Base-by-base conservation (phyloP, 129 eudicot species). In the Calendula officinalis region DNA sequence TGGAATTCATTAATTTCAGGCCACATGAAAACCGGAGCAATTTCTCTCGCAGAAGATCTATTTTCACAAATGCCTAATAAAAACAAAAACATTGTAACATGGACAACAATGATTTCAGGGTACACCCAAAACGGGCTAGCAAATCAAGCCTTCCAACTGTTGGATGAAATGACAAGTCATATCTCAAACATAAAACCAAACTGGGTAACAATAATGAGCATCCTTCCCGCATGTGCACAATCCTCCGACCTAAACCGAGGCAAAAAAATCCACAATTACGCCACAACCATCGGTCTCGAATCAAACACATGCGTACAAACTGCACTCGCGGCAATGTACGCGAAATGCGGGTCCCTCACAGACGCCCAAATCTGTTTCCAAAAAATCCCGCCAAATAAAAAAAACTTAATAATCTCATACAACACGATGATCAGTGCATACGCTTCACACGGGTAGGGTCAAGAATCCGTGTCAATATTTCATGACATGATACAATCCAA, bases 101-200 rank as follows among this genome's bases (percentile, higher is more conserved):
- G 94, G 96, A 89, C 94, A 0, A 62, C 82, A 27, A 89, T 89
- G 96, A 85, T 89, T n/a, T 89, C 94, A 0, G 96, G 96, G 50
- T 85, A 78, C 72, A 59, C 90, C 5, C 96, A 89, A 59, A 89
- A 89, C 49, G 90, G 90, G 53, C 66, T 85, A 30, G 78, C 85
- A 0, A 78, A 70, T 40, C 68, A 51, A 27, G 90, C 94, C 0
- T 55, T 85, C 35, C 49, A 77, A 48, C 42, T 89, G 87, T 89
- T 89, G 67, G 84, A 85, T 54, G 78, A 82, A 41, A 82, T 89
- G 96, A 66, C 47, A 13, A 27, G 61, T 22, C 70, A 51, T 58
- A 46, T 39, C 2, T 78, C 90, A 3, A 69, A 64, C 53, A 74
- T 87, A 39, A 85, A 81, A 62, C 96, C 94, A 3, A 89, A 89